Evolutionary conservation across 2,329 filamentous ascomycete genomes (phyloP).

Genomic region (Trichothecium roseum): DNA sequence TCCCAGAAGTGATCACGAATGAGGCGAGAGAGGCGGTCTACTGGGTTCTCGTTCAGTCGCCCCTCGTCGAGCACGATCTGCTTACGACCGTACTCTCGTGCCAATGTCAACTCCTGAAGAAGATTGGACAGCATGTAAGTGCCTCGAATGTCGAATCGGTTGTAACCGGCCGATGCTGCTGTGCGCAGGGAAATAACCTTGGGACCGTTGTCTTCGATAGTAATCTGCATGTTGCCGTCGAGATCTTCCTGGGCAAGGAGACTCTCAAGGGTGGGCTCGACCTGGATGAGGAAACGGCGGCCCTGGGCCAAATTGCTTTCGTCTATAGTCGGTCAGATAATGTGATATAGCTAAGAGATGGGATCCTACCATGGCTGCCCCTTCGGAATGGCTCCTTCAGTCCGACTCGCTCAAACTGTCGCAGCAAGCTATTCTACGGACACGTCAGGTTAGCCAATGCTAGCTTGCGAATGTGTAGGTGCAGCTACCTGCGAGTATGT

Average conservation of each 20-base stretch:
- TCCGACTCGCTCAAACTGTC: conserved; percentile 41
- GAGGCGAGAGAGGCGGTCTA: conserved; percentile 73
- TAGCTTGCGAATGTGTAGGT: background rate
- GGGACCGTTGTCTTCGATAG: conserved; percentile 87
- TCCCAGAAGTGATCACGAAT: conserved; percentile 92
- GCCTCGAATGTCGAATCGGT: conserved; percentile 81
- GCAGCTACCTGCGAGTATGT: conserved; percentile 45
- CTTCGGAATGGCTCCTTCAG: conserved; percentile 44
- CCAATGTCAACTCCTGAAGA: conserved; percentile 85
- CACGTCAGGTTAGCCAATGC: background rate
- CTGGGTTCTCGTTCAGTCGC: conserved; percentile 88
- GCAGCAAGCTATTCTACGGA: conserved; percentile 40
- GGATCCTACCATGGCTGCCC: conserved; percentile 44
- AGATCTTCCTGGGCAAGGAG: conserved; percentile 83
- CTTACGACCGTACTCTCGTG: conserved; percentile 81
- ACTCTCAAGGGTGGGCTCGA: conserved; percentile 71
- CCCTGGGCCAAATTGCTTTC: conserved; percentile 54
- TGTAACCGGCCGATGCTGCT: conserved; percentile 74
- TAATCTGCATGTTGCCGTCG: conserved; percentile 92
- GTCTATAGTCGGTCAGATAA: conserved; percentile 39
- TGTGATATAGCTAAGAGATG: conserved; percentile 1
- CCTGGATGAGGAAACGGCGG: conserved; percentile 77
- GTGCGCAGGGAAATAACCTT: conserved; percentile 84
- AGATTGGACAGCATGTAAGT: conserved; percentile 98
- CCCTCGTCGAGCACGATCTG: conserved; percentile 86